Evolutionary conservation across 2,329 filamentous ascomycete genomes (phyloP), one percentile per base, ranked within the genome.

Genomic region (Cercospora brassicicola): DNA sequence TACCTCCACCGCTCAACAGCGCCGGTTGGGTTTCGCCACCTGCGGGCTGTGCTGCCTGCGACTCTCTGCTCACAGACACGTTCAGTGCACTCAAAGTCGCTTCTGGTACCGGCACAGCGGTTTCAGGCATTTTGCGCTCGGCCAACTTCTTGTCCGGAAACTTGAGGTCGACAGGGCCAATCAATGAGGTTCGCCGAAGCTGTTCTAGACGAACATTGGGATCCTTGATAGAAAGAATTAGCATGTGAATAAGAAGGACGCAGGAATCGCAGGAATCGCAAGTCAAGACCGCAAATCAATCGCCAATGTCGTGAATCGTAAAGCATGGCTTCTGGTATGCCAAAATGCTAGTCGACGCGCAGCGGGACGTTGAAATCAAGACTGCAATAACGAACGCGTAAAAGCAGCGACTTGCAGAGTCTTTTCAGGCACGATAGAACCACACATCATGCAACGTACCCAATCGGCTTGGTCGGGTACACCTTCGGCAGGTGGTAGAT

Each of bases 381-480:
- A 53, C 33, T 64, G 57, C 53, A 62, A 65, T 9, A 64, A 39
- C 28, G 70, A 69, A 59, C 56, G 48, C 51, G 65, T 59, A 39
- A 67, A 62, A 33, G 36, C 61, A 42, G 67, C 56, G 51, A 62
- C 31, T 53, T 69, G 51, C 18, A 57, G 36, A 26, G 62, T 30
- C 20, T 57, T 20, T 15, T 26, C 30, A 42, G 62, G 30, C 33
- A 62, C 33, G 48, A 66, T 33, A 76, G 83, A 79, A 70, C 71
- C 73, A 72, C 72, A 77, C 70, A 72, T 73, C 81, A 85, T 85
- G 92, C 92, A 90, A 56, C 62, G 48, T 93, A 97, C 93, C 94
- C 94, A 97, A 80, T 97, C 92, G 78, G 88, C 86, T 85, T 97
- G 94, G 79, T 88, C 85, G 70, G 94, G 93, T 71, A 97, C 93